These are phyloP conservation scores for Myxozyma udenii DNA, from an alignment of 805 yeast species.

Conservation along the genomic window DNA sequence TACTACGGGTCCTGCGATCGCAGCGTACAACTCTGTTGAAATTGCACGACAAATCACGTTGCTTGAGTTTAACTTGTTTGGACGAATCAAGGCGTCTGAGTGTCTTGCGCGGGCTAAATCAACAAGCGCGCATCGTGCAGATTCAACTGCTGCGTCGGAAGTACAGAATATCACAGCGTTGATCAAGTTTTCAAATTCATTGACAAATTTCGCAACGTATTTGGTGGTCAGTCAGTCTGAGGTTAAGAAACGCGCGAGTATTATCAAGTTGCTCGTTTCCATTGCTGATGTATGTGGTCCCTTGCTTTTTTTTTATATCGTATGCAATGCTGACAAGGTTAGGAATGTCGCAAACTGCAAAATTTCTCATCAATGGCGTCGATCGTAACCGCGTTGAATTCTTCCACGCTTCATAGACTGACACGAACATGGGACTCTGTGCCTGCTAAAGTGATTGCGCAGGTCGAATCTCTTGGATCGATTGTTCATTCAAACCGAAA, in stretches of 20 bases:
- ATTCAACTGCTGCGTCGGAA: background rate
- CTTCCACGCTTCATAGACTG: conserved; percentile 82
- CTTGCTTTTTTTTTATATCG: background rate
- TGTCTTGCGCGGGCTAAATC: conserved; percentile 37
- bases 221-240: conserved; percentile 67
- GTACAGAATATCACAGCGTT: conserved; percentile 44
- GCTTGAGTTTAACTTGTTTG: conserved; percentile 64
- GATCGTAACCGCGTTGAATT: conserved; percentile 76
- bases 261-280: conserved; percentile 67
- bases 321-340: no score
- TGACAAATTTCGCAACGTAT: conserved; percentile 79
- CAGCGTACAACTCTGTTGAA: conserved; percentile 66
- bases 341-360: conserved; percentile 61
- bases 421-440: conserved; percentile 79
- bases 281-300: conserved; percentile 58
- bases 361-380: conserved; percentile 94
- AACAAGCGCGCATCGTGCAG: background rate
- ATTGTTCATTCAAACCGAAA: conserved; percentile 89
- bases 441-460: conserved; percentile 48
- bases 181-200: conserved; percentile 71
- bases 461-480: conserved; percentile 66
- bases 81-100: conserved; percentile 66
- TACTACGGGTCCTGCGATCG: conserved; percentile 41
- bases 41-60: conserved; percentile 82
- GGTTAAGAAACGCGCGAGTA: conserved; percentile 60